Percentiles rank a stretch among this genome's conserved stretches.
Evolutionary conservation across 306 rosid species (phyloP).

Genomic region (Prosopis cineraria): DNA sequence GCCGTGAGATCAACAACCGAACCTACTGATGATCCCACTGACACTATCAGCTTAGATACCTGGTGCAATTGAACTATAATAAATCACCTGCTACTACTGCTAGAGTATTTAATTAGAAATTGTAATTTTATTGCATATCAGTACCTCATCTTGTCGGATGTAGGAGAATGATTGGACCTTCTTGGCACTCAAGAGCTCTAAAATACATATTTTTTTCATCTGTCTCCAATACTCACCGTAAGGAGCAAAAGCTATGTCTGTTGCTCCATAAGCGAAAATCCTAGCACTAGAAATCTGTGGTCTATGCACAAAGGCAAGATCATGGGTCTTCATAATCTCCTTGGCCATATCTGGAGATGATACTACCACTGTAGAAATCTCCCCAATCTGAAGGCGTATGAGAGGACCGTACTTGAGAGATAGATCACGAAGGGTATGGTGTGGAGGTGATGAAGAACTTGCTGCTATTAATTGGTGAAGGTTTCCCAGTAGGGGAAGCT

Average conservation of each 20-base stretch:
- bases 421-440: conserved; percentile 17
- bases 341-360: conserved; percentile 13
- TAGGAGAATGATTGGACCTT: conserved; percentile 34
- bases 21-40: not conserved
- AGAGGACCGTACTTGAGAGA: conserved; percentile 27
- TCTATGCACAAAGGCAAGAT: conserved; percentile 28
- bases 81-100: not conserved
- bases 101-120: too few species aligned
- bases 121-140: not conserved
- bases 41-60: not conserved
- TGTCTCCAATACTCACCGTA: conserved; percentile 47
- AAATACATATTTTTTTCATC: conserved; percentile 32
- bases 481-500: conserved; percentile 37
- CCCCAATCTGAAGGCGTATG: conserved; percentile 29
- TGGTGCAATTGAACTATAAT: not conserved
- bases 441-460: conserved; percentile 7
- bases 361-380: not conserved
- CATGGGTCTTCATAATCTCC: conserved; percentile 30
- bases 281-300: not conserved
- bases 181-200: conserved; percentile 37
- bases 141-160: conserved; percentile 29
- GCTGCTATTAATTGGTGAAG: conserved; percentile 28
- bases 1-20: not conserved
- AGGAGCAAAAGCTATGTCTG: conserved; percentile 31
- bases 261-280: not conserved